These are phyloP conservation scores for Solanum piurae DNA, from an alignment of 257 asterid species.

Conservation along the genomic window DNA sequence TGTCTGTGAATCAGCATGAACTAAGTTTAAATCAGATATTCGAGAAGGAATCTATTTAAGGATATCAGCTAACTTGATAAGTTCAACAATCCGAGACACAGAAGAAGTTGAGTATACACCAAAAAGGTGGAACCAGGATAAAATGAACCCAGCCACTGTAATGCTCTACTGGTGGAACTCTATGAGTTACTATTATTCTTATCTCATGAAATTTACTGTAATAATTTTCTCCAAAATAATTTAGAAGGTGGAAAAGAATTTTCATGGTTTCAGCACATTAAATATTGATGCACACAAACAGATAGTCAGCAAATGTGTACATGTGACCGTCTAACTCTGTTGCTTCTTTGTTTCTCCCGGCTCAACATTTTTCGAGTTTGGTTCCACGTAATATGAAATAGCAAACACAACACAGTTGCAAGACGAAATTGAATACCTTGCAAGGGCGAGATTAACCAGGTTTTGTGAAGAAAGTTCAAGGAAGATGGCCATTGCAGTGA, in stretches of 20 bases:
- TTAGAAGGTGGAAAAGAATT: background rate
- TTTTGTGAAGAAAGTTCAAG: constrained; percentile 17
- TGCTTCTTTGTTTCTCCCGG: background rate
- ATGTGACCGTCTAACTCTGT: background rate
- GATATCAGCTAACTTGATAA: background rate
- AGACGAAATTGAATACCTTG: constrained; percentile 9
- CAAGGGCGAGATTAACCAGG: constrained; percentile 19
- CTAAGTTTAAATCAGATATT: background rate
- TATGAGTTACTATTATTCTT: background rate
- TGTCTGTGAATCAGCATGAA: constrained; percentile 6
- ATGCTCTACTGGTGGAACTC: background rate
- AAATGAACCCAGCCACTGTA: background rate
- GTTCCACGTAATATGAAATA: background rate
- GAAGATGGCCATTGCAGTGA: constrained; percentile 4
- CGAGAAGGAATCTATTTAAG: background rate
- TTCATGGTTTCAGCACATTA: background rate
- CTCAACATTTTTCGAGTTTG: background rate
- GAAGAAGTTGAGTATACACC: background rate
- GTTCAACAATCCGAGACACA: background rate
- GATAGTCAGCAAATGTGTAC: background rate
- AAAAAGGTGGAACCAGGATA: background rate
- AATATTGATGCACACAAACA: background rate
- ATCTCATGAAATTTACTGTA: background rate
- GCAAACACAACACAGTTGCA: background rate
- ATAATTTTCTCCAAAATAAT: background rate